Evolutionary conservation across 2,329 filamentous ascomycete species (phyloP).

Genomic region (Alternaria incomplexa): DNA sequence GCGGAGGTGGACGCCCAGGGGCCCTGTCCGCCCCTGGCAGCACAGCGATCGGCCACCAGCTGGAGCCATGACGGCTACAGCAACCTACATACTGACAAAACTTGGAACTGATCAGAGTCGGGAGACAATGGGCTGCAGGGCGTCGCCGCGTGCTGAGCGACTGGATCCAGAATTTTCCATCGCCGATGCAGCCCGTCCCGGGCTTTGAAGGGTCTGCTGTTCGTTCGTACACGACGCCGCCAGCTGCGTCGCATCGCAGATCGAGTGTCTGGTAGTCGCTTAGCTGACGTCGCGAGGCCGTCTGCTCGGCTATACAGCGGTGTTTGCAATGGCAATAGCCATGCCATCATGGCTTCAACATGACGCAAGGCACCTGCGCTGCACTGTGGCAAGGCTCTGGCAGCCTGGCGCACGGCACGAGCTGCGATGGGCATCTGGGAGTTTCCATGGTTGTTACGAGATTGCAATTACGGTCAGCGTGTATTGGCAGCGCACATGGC

Average conservation of each 20-base stretch:
- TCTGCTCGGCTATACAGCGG: neutral
- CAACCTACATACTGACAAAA: neutral
- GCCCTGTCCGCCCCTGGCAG: conserved; percentile 19
- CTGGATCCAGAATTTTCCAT: neutral
- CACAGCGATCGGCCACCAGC: neutral
- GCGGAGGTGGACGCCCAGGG: conserved; percentile 13
- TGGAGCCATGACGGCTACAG: neutral
- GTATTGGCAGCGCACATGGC: neutral
- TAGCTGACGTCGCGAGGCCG: neutral
- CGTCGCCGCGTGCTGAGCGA: neutral
- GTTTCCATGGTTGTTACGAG: neutral
- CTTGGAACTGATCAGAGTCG: neutral
- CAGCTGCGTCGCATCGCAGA: conserved; percentile 22
- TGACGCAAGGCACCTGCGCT: neutral
- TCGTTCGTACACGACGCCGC: neutral
- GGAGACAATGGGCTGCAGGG: neutral
- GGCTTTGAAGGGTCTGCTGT: neutral
- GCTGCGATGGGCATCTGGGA: neutral
- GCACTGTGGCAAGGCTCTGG: neutral
- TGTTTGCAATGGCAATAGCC: neutral
- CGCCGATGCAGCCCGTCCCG: conserved; percentile 6
- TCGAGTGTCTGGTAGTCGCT: conserved; percentile 11
- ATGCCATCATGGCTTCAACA: neutral
- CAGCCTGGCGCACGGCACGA: neutral
- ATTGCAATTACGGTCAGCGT: neutral